Conservation (phyloP, 805 yeast genomes). For the Candida adriatica region DNA sequence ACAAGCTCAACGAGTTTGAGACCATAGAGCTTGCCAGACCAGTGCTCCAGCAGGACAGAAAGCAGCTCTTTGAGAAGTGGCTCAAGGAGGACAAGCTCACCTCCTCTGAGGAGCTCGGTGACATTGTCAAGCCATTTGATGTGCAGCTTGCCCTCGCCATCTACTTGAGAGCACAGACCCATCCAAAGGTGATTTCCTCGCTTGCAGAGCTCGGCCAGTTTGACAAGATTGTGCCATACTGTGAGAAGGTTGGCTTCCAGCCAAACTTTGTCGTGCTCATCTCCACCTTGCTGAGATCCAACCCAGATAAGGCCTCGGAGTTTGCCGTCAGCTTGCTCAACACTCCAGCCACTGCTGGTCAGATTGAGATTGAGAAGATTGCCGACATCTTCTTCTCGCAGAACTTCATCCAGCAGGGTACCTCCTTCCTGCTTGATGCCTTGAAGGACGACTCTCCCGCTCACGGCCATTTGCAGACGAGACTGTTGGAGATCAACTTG, state of each 20-base stretch:
- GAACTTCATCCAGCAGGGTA: conserved; percentile 93
- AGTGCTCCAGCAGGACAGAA: conserved; percentile 90
- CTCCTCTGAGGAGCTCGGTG: conserved; percentile 96
- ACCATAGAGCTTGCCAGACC: conserved; percentile 93
- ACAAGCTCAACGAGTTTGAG: conserved; percentile 87
- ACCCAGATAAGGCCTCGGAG: conserved; percentile 98
- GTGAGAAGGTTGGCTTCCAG: conserved; percentile 78
- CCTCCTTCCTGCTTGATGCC: conserved; percentile 93
- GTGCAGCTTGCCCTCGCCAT: conserved; percentile 83
- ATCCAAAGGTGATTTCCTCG: conserved; percentile 84
- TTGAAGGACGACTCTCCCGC: conserved; percentile 89
- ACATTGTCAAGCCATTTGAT: conserved; percentile 84
- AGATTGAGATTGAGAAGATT: conserved; percentile 74
- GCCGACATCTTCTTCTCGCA: conserved; percentile 94
- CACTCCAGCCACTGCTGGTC: conserved; percentile 48
- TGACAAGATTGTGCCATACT: conserved; percentile 91
- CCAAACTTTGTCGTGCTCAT: conserved; percentile 89
- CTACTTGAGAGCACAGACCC: conserved; percentile 74
- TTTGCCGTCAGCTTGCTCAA: conserved; percentile 83
- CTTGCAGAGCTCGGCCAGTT: conserved; percentile 95
- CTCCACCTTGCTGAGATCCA: conserved; percentile 83
- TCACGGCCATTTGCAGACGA: conserved; percentile 93
- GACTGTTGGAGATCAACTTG: conserved; percentile 86
- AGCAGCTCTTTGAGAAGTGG: conserved; percentile 93
- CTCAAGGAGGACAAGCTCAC: conserved; percentile 91